Conservation (phyloP, 129 eudicot species). For the Centrapalus pauciflorus region DNA sequence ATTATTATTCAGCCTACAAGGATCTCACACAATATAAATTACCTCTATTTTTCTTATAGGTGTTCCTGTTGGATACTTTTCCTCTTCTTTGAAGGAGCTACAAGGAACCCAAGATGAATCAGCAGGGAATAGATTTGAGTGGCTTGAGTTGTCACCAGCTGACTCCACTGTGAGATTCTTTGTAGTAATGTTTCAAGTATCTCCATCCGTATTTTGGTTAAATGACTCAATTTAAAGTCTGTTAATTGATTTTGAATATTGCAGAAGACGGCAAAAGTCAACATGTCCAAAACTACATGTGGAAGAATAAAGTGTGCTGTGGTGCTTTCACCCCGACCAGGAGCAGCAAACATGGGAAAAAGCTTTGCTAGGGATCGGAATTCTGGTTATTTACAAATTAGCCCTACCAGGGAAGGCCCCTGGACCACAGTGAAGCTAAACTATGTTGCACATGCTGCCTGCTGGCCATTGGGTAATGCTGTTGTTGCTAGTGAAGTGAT, state of each 20-base stretch:
- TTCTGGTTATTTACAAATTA: conserved; percentile 71
- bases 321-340: conserved; percentile 47
- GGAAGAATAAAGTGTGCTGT: conserved; percentile 74
- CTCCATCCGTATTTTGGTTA: background rate
- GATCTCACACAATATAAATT: background rate
- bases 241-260: conserved; percentile 19
- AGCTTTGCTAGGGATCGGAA: conserved; percentile 28
- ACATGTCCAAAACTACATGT: conserved; percentile 4
- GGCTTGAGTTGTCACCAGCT: conserved; percentile 63
- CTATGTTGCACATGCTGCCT: conserved; percentile 87
- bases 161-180: conserved; percentile 50
- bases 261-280: conserved; percentile 37
- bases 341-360: conserved; percentile 26
- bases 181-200: background rate
- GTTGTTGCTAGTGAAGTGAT: conserved; percentile 97
- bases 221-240: background rate
- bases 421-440: conserved; percentile 88
- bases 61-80: conserved; percentile 64
- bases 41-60: conserved; percentile 41
- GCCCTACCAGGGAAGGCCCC: conserved; percentile 87
- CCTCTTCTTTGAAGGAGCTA: conserved; percentile 58
- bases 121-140: conserved; percentile 29
- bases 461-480: conserved; percentile 84
- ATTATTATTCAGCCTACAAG: too few species aligned
- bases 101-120: conserved; percentile 32